A percentile compares a stretch with the other conserved stretches of the same genome.
Conservation (phyloP, 2,329 filamentous ascomycete species). For the Zymoseptoria ardabiliae region DNA sequence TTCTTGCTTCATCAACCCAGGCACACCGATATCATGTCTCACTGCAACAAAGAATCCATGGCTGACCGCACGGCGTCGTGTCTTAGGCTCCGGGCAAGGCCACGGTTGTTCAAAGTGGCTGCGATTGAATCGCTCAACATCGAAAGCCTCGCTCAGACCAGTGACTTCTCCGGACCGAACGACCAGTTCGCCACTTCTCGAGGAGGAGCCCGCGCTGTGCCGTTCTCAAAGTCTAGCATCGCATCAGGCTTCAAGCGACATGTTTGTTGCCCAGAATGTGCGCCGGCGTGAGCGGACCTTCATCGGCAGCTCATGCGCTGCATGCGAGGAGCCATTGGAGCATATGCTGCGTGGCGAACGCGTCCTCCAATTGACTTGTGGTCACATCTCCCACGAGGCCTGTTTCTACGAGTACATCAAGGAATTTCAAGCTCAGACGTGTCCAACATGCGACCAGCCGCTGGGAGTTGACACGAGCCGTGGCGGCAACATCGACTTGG, state of each 20-base stretch:
- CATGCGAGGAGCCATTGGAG: slow-evolving; percentile 93
- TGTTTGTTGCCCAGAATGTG: slow-evolving; percentile 26
- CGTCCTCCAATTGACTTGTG: slow-evolving; percentile 90
- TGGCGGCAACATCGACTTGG: slow-evolving; percentile 71
- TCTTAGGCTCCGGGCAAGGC: not conserved
- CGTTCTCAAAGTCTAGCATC: not conserved
- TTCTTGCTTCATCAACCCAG: not conserved
- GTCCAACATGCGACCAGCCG: slow-evolving; percentile 87
- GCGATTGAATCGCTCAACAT: not conserved
- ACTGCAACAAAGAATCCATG: not conserved
- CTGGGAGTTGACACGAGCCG: slow-evolving; percentile 86
- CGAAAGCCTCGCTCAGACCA: not conserved
- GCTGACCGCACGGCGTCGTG: not conserved
- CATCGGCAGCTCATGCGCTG: slow-evolving; percentile 87
- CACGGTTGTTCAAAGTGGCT: not conserved
- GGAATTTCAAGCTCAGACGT: slow-evolving; percentile 88
- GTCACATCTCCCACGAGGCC: slow-evolving; percentile 95
- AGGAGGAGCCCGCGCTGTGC: not conserved
- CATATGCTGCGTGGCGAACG: slow-evolving; percentile 90
- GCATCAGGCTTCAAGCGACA: slow-evolving; percentile 15
- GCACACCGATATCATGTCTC: not conserved
- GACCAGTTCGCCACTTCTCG: not conserved
- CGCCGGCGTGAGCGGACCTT: slow-evolving; percentile 82
- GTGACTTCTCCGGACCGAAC: not conserved
- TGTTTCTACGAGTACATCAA: slow-evolving; percentile 99